Percentiles rank a stretch among this genome's conserved stretches.
phyloP scores from a whole-genome alignment of 257 asterid genomes.

The Solanum neorickii region DNA sequence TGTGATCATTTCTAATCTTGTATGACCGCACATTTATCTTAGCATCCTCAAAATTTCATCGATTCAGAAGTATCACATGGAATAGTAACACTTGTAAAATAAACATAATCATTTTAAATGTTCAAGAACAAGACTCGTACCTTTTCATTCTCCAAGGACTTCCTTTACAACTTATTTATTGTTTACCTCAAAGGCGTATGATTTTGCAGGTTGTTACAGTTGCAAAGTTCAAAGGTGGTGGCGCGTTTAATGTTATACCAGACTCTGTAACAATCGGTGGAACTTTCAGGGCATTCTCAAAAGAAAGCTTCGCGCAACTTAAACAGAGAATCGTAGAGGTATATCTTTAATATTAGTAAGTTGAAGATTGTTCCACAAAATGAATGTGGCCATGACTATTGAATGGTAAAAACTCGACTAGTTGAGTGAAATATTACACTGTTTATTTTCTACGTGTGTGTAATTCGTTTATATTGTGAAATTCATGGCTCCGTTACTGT shows the following conservation, averaged over 20 bases:
- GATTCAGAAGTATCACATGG: neutral
- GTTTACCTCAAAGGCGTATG: neutral
- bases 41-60: neutral
- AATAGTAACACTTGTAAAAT: neutral
- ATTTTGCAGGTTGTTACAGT: conserved; percentile 47
- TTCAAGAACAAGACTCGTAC: neutral
- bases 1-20: neutral
- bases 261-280: conserved; percentile 53
- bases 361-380: neutral
- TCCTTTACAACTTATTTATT: neutral
- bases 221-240: conserved; percentile 47
- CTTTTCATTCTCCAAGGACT: neutral
- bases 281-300: conserved; percentile 58
- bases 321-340: conserved; percentile 54
- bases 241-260: conserved; percentile 54
- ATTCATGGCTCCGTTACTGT: neutral
- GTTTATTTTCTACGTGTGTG: neutral
- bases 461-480: neutral
- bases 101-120: neutral
- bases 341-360: neutral
- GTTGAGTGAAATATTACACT: neutral
- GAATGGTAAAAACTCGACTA: neutral
- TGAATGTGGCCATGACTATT: neutral
- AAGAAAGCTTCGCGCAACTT: conserved; percentile 31
- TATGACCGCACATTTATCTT: neutral